Conservation (phyloP, 148 eudicot species). For the Cornus florida region DNA sequence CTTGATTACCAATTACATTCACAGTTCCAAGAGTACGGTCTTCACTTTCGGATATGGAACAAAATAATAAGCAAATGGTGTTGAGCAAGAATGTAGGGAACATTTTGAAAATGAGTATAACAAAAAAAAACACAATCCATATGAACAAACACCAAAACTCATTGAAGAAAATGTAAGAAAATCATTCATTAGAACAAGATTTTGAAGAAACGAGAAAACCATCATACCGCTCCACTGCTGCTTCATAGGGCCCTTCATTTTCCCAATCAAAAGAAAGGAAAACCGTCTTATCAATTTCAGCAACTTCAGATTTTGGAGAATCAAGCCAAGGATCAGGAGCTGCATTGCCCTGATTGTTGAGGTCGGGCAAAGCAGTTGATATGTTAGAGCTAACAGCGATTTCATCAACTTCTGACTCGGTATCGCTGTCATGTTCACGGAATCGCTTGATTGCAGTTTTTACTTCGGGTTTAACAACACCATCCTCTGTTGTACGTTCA, state of each 20-base stretch:
- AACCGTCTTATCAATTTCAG: conserved; percentile 53
- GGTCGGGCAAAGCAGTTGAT: conserved; percentile 40
- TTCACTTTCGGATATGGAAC: neutral
- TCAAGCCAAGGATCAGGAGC: conserved; percentile 54
- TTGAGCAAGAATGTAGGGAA: neutral
- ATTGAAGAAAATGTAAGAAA: neutral
- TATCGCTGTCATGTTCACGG: conserved; percentile 74
- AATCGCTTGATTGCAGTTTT: conserved; percentile 64
- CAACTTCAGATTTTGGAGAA: conserved; percentile 44
- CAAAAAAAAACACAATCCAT: neutral
- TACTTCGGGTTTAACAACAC: conserved; percentile 32
- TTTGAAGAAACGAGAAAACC: conserved; percentile 2
- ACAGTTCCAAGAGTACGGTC: neutral
- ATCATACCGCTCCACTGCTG: conserved; percentile 81
- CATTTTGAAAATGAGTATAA: neutral
- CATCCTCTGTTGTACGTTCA: conserved; percentile 45
- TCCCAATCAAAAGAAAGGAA: conserved; percentile 95
- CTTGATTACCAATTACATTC: neutral
- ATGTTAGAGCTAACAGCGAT: conserved; percentile 36
- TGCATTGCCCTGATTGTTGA: conserved; percentile 31
- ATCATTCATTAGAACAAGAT: conserved; percentile 7
- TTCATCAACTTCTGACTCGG: conserved; percentile 81
- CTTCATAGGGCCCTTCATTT: conserved; percentile 90
- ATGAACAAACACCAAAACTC: neutral
- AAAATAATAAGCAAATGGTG: neutral